Conservation (phyloP, 139 green algal genomes). For the Tetradesmus lagerheimii region DNA sequence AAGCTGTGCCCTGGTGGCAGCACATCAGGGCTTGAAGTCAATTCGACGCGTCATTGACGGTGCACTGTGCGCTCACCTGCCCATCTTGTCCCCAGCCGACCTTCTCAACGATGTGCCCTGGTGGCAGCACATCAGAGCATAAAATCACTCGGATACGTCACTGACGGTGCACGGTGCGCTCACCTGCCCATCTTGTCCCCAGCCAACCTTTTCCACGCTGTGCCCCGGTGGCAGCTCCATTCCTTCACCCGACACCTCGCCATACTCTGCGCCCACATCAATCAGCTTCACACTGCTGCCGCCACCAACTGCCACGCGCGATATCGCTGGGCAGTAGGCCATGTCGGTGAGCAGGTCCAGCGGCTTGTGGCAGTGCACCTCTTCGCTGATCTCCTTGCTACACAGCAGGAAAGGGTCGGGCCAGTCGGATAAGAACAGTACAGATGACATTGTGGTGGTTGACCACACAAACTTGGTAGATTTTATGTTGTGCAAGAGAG, state of each 20-base stretch:
- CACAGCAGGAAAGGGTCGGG: constrained; percentile 23
- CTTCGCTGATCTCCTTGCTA: constrained; percentile 71
- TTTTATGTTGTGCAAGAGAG: too few relatives aligned
- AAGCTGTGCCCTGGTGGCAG: too few relatives aligned
- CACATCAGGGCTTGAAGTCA: neutral
- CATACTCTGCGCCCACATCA: constrained; percentile 60
- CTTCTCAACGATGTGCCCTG: too few relatives aligned
- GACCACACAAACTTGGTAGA: too few relatives aligned
- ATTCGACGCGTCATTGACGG: neutral
- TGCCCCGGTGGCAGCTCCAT: constrained; percentile 70
- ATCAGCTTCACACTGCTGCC: constrained; percentile 69
- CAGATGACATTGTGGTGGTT: neutral
- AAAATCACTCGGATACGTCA: neutral
- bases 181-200: constrained; percentile 74
- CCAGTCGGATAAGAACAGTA: neutral
- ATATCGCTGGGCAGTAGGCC: constrained; percentile 59
- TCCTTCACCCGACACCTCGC: constrained; percentile 63
- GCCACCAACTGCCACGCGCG: constrained; percentile 65
- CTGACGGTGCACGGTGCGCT: neutral
- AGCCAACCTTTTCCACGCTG: constrained; percentile 60
- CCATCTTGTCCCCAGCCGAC: too few relatives aligned
- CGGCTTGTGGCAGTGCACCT: constrained; percentile 69
- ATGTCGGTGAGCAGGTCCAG: constrained; percentile 67
- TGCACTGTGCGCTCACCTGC: too few relatives aligned
- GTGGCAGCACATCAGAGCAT: neutral